These are phyloP conservation scores for Mycena polygramma DNA, from an alignment of 768 basidiomycete genomes.

Conservation along the genomic window DNA sequence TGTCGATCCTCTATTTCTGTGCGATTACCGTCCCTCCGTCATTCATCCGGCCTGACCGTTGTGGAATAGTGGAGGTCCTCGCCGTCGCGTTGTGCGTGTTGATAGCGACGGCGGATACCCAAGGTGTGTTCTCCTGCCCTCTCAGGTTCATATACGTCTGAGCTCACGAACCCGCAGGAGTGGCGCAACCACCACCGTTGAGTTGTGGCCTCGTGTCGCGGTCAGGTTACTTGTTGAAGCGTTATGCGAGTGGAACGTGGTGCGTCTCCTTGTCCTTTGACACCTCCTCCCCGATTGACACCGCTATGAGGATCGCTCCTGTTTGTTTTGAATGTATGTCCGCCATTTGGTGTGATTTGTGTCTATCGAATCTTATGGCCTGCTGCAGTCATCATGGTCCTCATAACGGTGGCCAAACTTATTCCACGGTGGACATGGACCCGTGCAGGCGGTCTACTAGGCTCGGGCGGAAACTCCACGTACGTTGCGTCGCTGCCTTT, in stretches of 20 bases:
- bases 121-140: constrained; percentile 7
- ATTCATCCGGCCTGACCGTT: too few species aligned
- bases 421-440: constrained; percentile 31
- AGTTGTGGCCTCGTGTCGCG: constrained; percentile 22
- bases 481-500: not conserved
- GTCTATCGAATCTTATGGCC: not conserved
- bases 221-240: constrained; percentile 16
- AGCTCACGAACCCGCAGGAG: not conserved
- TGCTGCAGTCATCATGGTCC: constrained; percentile 29
- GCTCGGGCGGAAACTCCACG: constrained; percentile 27
- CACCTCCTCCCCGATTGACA: not conserved
- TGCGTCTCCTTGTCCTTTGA: not conserved
- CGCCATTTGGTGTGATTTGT: not conserved
- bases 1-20: constrained; percentile 16
- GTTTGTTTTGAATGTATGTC: constrained; percentile 37
- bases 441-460: constrained; percentile 1
- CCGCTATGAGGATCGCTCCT: constrained; percentile 30
- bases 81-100: constrained; percentile 2
- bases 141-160: not conserved
- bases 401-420: constrained; percentile 33
- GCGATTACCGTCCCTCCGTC: too few species aligned
- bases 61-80: constrained; percentile 19
- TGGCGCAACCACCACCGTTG: constrained; percentile 29
- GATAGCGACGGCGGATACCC: constrained; percentile 29
- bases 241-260: constrained; percentile 35